These are phyloP conservation scores for Salix brachista DNA, from an alignment of 345 rosid species.

Conservation along the genomic window DNA sequence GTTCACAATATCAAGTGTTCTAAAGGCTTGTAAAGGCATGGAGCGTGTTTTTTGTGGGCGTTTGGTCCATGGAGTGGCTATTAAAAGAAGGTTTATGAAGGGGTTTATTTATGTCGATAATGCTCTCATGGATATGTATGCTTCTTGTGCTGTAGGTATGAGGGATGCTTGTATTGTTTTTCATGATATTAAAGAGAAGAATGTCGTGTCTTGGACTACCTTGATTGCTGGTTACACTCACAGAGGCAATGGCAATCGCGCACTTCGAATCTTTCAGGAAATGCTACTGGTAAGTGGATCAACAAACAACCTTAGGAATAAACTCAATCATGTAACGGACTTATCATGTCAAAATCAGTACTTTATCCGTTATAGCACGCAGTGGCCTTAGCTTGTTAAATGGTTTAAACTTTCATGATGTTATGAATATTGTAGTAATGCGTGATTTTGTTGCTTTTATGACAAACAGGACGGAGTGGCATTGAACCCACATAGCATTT, in stretches of 20 bases:
- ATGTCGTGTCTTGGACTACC: slow-evolving; percentile 76
- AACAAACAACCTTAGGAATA: not conserved
- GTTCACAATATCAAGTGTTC: slow-evolving; percentile 58
- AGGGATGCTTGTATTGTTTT: slow-evolving; percentile 58
- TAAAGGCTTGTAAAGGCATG: slow-evolving; percentile 73
- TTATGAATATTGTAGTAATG: not conserved
- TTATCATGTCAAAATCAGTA: not conserved
- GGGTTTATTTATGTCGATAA: slow-evolving; percentile 65
- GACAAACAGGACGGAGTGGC: slow-evolving; percentile 55
- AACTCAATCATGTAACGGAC: not conserved
- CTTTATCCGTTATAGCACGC: not conserved
- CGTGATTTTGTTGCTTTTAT: slow-evolving; percentile 8
- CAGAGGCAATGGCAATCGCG: slow-evolving; percentile 57
- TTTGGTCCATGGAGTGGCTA: slow-evolving; percentile 59
- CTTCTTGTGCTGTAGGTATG: slow-evolving; percentile 55
- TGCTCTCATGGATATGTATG: slow-evolving; percentile 69
- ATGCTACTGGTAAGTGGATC: slow-evolving; percentile 55
- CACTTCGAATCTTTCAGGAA: slow-evolving; percentile 53
- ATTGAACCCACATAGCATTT: slow-evolving; percentile 58
- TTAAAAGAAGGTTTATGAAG: slow-evolving; percentile 51
- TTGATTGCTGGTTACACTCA: slow-evolving; percentile 81
- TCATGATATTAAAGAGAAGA: slow-evolving; percentile 44
- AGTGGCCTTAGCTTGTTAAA: not conserved
- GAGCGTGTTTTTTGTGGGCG: slow-evolving; percentile 45
- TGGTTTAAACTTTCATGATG: not conserved